phyloP scores from a whole-genome alignment of 495 filamentous ascomycete genomes.

The Aspergillus homomorphus region DNA sequence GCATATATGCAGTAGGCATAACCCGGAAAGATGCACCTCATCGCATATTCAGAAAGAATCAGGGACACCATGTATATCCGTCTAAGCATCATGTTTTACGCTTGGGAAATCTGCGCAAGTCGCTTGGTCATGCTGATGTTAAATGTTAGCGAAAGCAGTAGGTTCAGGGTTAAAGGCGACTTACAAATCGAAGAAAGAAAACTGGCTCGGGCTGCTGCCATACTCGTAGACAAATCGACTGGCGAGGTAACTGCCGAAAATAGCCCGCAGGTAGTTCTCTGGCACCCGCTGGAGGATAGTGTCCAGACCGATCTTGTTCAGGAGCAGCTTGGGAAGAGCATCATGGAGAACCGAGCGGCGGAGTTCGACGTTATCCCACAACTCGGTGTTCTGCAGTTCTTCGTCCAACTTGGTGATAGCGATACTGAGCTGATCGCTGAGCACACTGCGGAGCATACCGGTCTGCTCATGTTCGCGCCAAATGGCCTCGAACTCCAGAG shows the following conservation, averaged over 20 bases:
- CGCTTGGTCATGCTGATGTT: slow-evolving; percentile 53
- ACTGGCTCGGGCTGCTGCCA: slow-evolving; percentile 89
- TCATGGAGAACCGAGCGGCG: slow-evolving; percentile 75
- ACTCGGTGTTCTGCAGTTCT: slow-evolving; percentile 85
- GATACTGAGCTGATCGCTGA: slow-evolving; percentile 82
- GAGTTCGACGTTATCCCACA: slow-evolving; percentile 83
- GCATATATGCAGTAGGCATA: slow-evolving; percentile 17
- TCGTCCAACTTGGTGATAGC: slow-evolving; percentile 95
- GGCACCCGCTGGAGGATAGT: slow-evolving; percentile 83
- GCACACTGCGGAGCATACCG: slow-evolving; percentile 70
- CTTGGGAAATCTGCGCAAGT: slow-evolving; percentile 30
- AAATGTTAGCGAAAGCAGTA: slow-evolving; percentile 18
- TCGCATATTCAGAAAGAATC: slow-evolving; percentile 6
- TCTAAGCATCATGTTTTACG: slow-evolving; percentile 21
- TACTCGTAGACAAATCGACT: slow-evolving; percentile 94
- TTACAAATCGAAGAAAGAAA: slow-evolving; percentile 98
- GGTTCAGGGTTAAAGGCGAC: slow-evolving; percentile 28
- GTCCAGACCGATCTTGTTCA: slow-evolving; percentile 87
- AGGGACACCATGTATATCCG: slow-evolving; percentile 1
- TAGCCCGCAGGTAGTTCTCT: slow-evolving; percentile 85
- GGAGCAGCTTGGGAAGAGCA: slow-evolving; percentile 78
- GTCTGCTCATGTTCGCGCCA: slow-evolving; percentile 90
- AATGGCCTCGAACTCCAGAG: slow-evolving; percentile 94
- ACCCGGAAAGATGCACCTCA: slow-evolving; percentile 19
- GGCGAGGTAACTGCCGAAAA: slow-evolving; percentile 93